Evolutionary conservation across 2,329 filamentous ascomycete species (phyloP).

Genomic region (Colletotrichum sojae): DNA sequence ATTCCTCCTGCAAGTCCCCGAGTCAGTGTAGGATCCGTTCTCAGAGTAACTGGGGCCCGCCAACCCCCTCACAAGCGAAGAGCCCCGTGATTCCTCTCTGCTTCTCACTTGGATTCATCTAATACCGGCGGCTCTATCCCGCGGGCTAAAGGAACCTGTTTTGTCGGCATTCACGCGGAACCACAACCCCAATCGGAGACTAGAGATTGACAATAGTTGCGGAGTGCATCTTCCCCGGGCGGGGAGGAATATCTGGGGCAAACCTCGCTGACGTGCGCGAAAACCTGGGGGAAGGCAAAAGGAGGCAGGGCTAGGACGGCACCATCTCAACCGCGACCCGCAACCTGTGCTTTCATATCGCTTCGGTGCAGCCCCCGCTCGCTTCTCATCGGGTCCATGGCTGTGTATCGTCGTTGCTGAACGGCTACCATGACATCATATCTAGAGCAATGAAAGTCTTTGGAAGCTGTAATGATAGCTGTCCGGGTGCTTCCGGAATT

Average conservation of each 20-base stretch:
- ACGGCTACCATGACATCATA: no score
- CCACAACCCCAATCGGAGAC: slow-evolving; percentile 4
- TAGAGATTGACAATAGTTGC: slow-evolving; percentile 11
- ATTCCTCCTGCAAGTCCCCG: slow-evolving; percentile 15
- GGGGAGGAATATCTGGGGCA: slow-evolving; percentile 8
- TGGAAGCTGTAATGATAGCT: no score
- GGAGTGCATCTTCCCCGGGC: background rate
- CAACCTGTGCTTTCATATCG: background rate
- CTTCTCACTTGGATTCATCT: background rate
- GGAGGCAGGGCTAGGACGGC: background rate
- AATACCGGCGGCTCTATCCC: slow-evolving; percentile 5
- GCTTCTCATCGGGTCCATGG: no score
- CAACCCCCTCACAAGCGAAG: no score
- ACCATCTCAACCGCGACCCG: no score
- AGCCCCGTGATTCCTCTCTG: no score
- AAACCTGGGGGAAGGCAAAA: background rate
- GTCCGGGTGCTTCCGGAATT: no score
- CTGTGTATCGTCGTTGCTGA: no score
- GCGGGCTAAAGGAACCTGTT: slow-evolving; percentile 2
- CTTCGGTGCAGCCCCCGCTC: no score
- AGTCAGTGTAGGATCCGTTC: background rate
- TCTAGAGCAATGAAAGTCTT: no score
- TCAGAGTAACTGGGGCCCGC: no score
- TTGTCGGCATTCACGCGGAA: background rate
- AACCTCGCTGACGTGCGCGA: background rate